Base-by-base conservation (phyloP, 2,329 filamentous ascomycete genomes). In the Fusarium sp. region DNA sequence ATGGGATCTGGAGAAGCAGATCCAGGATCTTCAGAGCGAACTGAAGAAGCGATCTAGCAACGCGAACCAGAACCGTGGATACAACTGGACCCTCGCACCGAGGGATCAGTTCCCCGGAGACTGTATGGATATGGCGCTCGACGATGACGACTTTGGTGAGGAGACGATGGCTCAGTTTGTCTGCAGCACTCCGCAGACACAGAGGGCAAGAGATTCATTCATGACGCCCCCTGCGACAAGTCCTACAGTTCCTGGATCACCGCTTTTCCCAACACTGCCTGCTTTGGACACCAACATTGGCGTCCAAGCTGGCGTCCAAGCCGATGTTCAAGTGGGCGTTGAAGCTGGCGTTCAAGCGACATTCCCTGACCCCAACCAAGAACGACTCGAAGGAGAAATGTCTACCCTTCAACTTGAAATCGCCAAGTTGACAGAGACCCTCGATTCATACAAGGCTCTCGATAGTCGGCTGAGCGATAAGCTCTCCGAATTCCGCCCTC, bases 191-290 rank as follows among this genome's bases (percentile, higher is more conserved):
- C 89, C 89, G 0, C 84, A 85, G 2, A 77, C 82, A 18, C 78
- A 81, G 52, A 79, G 81, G 18, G 79, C 81, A 48, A 79, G 81
- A 52, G 78, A 81, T n/a, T 89, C 87, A 0, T 90, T 90, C 71
- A 86, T 86, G 6, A 89, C 88, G 0, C 89, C 89, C 0, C 89
- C 89, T 1, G 84, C 86, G 3, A 91, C 89, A 0, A 91, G 89
- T 48, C 87, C 87, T 1, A 73, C 81, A 0, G 69, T 81, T 0
- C 79, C 72, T 68, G 67, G 77, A 0, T 85, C 86, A 2, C 87
- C 88, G 0, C 83, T 78, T 45, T 84, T 82, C 45, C 73, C 65
- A 6, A 66, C 33, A 7, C 68, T 71, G 2, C 65, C 74, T 6
- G 66, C 5, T 3, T 64, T 58, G 18, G 18, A 79, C 2, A 70